These are phyloP conservation scores for Ascochyta lentis DNA, from an alignment of 2,329 filamentous ascomycete species.

Conservation along the genomic window DNA sequence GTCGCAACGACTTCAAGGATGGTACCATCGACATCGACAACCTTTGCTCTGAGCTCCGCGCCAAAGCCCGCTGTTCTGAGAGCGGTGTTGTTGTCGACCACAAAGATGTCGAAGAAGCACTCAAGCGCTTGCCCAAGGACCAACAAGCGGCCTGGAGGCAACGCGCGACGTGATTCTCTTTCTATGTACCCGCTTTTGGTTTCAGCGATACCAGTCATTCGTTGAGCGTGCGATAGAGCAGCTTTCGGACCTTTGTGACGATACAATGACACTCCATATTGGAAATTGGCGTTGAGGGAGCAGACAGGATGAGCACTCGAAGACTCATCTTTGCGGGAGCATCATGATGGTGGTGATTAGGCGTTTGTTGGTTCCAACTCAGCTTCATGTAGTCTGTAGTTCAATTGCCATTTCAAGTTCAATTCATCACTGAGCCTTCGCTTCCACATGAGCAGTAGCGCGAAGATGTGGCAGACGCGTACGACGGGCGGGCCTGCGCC, in stretches of 20 bases:
- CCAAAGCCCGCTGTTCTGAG: conserved; percentile 95
- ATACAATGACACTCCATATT: conserved; percentile 16
- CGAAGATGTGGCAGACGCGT: too few relatives aligned
- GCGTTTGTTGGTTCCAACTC: conserved; percentile 1
- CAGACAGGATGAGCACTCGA: conserved; percentile 6
- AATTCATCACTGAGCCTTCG: neutral
- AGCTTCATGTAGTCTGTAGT: conserved; percentile 11
- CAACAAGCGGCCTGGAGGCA: conserved; percentile 2
- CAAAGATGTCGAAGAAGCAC: conserved; percentile 77
- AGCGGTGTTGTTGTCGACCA: conserved; percentile 88
- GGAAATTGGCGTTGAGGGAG: conserved; percentile 18
- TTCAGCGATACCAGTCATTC: conserved; percentile 18
- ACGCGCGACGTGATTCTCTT: conserved; percentile 2
- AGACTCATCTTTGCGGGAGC: conserved; percentile 4
- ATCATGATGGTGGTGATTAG: conserved; percentile 1
- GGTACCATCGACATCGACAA: conserved; percentile 94
- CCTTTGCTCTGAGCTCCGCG: conserved; percentile 88
- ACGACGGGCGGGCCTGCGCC: conserved; percentile 2
- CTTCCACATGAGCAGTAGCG: neutral
- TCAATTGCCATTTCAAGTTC: neutral
- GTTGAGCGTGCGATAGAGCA: conserved; percentile 5
- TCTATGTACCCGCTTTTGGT: conserved; percentile 12
- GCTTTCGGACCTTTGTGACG: conserved; percentile 11
- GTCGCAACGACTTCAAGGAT: conserved; percentile 83
- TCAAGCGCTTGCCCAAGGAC: conserved; percentile 53